phyloP scores from a whole-genome alignment of 1,284 basidiomycete genomes.

The Boletellus dicymbophilus region DNA sequence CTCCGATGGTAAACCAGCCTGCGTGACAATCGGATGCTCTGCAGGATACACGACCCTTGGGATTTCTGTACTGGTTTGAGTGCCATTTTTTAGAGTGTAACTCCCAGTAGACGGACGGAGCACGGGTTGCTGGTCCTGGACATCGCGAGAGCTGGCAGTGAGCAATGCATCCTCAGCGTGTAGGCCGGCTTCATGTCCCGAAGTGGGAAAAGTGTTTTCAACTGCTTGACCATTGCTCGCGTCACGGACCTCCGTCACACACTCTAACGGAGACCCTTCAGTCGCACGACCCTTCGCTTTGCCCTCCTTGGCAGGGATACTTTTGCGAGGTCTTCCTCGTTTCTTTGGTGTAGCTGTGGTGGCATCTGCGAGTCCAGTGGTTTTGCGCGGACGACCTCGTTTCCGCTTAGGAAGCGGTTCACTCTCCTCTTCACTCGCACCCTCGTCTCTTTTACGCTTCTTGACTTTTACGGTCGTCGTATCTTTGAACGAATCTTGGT shows the following conservation, averaged over 20 bases:
- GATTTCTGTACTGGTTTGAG: background rate
- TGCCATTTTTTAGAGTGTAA: background rate
- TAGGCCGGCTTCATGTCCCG: background rate
- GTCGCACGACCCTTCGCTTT: background rate
- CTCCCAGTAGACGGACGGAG: background rate
- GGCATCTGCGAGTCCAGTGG: slow-evolving; percentile 9
- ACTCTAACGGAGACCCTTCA: background rate
- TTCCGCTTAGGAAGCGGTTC: slow-evolving; percentile 36
- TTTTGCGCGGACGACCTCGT: slow-evolving; percentile 40
- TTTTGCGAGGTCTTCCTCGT: slow-evolving; percentile 39
- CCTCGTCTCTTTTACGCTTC: slow-evolving; percentile 30
- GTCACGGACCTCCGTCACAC: background rate
- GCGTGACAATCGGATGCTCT: background rate
- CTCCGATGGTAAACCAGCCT: background rate
- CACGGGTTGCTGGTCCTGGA: background rate
- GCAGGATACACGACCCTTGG: background rate
- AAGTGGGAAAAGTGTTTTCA: background rate
- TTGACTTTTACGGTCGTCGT: slow-evolving; percentile 23
- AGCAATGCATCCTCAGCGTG: background rate
- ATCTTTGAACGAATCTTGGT: slow-evolving; percentile 51
- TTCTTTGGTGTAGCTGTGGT: slow-evolving; percentile 20
- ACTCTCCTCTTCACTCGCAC: slow-evolving; percentile 21
- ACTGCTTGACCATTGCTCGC: background rate
- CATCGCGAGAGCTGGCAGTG: background rate
- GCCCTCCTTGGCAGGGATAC: slow-evolving; percentile 9